These are phyloP conservation scores for Saprolegnia diclina DNA, from an alignment of 352 stramenopile species.

Conservation along the genomic window DNA sequence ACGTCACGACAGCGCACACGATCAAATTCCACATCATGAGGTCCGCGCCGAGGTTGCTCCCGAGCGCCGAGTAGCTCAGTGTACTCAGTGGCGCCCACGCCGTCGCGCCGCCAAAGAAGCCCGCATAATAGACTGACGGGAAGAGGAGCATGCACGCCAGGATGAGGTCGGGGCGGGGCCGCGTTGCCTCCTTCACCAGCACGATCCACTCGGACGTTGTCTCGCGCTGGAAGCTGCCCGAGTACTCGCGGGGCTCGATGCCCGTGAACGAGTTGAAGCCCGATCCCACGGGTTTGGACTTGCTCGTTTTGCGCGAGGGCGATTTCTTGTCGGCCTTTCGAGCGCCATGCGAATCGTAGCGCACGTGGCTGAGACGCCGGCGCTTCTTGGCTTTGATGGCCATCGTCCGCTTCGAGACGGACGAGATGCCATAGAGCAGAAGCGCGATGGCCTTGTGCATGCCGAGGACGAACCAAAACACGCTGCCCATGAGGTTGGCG, in stretches of 20 bases:
- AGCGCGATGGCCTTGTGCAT: neutral
- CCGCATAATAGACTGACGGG: neutral
- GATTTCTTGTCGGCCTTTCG: neutral
- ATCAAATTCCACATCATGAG: neutral
- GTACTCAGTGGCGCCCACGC: neutral
- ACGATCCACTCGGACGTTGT: neutral
- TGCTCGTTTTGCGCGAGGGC: neutral
- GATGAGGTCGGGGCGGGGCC: conserved; percentile 2
- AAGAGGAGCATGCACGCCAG: neutral
- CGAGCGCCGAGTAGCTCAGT: neutral
- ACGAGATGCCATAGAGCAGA: neutral
- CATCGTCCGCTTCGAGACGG: neutral
- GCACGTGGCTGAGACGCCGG: neutral
- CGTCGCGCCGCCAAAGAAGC: conserved; percentile 3
- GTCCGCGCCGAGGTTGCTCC: conserved; percentile 1
- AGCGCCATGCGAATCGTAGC: neutral
- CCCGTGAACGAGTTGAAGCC: conserved; percentile 1
- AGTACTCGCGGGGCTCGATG: neutral
- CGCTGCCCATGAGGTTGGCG: conserved; percentile 10
- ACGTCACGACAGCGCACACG: neutral
- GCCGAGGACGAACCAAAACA: neutral
- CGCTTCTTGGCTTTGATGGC: neutral
- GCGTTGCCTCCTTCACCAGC: neutral
- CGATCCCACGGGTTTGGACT: neutral
- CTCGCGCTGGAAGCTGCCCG: neutral